These are phyloP conservation scores for Tolypocladium album DNA, from an alignment of 2,329 filamentous ascomycete genomes.

Conservation along the genomic window DNA sequence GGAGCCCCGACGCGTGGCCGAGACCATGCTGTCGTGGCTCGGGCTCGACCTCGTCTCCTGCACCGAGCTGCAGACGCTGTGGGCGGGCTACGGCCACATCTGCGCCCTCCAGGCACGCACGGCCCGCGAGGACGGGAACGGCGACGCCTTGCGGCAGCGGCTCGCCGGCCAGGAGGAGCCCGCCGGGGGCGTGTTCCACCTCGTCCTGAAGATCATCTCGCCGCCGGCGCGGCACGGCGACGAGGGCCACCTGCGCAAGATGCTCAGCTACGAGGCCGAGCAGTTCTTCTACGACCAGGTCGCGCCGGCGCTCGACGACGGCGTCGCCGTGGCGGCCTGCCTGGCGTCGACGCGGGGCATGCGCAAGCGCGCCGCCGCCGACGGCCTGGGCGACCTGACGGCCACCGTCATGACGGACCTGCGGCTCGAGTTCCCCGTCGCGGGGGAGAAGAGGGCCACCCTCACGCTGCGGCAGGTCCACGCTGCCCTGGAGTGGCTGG, in stretches of 20 bases:
- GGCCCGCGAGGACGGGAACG: slow-evolving; percentile 1
- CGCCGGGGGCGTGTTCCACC: slow-evolving; percentile 16
- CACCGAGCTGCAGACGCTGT: slow-evolving; percentile 30
- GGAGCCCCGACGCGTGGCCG: slow-evolving; percentile 22
- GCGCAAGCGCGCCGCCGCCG: slow-evolving; percentile 8
- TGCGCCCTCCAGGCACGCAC: slow-evolving; percentile 39
- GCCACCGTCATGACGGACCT: slow-evolving; percentile 51
- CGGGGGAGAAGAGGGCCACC: slow-evolving; percentile 39
- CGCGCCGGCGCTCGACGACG: slow-evolving; percentile 33
- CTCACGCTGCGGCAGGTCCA: slow-evolving; percentile 36
- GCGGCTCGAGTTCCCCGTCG: slow-evolving; percentile 39
- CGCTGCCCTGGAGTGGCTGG: slow-evolving; percentile 51
- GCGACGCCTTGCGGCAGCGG: background rate
- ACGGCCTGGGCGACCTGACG: slow-evolving; percentile 26
- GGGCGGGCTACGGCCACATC: slow-evolving; percentile 45
- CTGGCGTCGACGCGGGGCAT: slow-evolving; percentile 30
- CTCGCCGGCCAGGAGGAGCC: background rate
- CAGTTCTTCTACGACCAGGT: slow-evolving; percentile 53
- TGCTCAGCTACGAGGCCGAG: slow-evolving; percentile 57
- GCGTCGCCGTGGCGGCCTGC: slow-evolving; percentile 38
- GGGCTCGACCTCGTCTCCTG: slow-evolving; percentile 28
- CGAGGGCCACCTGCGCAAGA: slow-evolving; percentile 54
- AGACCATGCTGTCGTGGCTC: slow-evolving; percentile 26
- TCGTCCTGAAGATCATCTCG: slow-evolving; percentile 51
- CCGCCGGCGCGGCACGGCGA: slow-evolving; percentile 28